Evolutionary conservation across 164 flowering plant genomes (phyloP).

Genomic region (Vitis rotundifolia): DNA sequence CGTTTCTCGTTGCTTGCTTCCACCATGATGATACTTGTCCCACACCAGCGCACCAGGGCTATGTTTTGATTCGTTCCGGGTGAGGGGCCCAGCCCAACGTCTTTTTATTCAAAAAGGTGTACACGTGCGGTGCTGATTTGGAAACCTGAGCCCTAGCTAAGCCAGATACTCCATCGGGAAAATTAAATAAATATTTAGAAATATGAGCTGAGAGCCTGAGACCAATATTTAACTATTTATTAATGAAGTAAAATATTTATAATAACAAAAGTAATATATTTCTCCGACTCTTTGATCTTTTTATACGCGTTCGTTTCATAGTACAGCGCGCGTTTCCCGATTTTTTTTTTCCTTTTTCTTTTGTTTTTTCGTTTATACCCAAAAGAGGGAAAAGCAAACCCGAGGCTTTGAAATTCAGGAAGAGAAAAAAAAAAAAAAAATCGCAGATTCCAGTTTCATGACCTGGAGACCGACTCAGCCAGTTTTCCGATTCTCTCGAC

Average conservation of each 20-base stretch:
- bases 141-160: slow-evolving; percentile 13
- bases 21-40: neutral
- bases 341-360: neutral
- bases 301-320: slow-evolving; percentile 11
- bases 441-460: slow-evolving; percentile 18
- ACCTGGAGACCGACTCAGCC: slow-evolving; percentile 73
- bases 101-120: slow-evolving; percentile 2
- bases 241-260: too few relatives aligned
- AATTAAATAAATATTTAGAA: too few relatives aligned
- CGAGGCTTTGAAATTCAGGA: neutral
- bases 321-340: slow-evolving; percentile 36
- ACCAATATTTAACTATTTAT: too few relatives aligned
- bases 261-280: too few relatives aligned
- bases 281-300: slow-evolving; percentile 4
- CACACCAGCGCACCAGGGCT: slow-evolving; percentile 3
- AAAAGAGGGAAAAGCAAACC: slow-evolving; percentile 15
- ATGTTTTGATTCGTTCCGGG: neutral
- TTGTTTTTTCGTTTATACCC: slow-evolving; percentile 11
- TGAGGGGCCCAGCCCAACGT: neutral
- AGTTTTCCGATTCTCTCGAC: slow-evolving; percentile 70
- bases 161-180: too few relatives aligned
- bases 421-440: slow-evolving; percentile 5
- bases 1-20: too few relatives aligned
- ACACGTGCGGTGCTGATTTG: slow-evolving; percentile 26
- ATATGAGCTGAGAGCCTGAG: too few relatives aligned